Evolutionary conservation across 495 filamentous ascomycete species (phyloP).

Genomic region (Trichocladium antarcticum): DNA sequence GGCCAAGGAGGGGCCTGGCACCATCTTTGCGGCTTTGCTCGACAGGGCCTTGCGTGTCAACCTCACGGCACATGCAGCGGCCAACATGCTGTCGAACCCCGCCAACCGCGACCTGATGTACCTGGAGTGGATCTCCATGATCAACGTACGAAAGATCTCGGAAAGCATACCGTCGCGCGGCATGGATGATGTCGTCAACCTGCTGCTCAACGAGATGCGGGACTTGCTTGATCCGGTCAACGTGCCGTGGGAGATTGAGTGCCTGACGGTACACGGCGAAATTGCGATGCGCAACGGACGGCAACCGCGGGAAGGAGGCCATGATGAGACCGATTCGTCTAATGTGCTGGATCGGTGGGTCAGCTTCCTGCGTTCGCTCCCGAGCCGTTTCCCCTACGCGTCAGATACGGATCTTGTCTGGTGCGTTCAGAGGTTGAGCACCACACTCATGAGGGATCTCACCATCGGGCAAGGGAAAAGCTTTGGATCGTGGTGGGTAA

Average conservation of each 20-base stretch:
- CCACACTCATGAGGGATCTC: constrained; percentile 61
- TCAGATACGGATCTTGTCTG: constrained; percentile 55
- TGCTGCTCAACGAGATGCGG: constrained; percentile 64
- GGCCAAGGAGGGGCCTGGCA: constrained; percentile 77
- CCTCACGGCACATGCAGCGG: constrained; percentile 74
- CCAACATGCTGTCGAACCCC: constrained; percentile 60
- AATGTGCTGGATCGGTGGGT: constrained; percentile 81
- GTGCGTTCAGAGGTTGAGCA: constrained; percentile 56
- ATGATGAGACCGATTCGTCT: constrained; percentile 26
- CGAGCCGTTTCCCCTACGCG: constrained; percentile 60
- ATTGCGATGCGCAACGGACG: constrained; percentile 35
- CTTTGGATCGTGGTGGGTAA: constrained; percentile 95
- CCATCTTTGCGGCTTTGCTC: constrained; percentile 75
- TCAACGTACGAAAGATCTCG: constrained; percentile 59
- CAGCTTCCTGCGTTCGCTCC: constrained; percentile 64
- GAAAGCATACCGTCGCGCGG: constrained; percentile 49
- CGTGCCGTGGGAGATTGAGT: constrained; percentile 44
- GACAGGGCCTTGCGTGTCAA: constrained; percentile 84
- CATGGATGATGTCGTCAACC: constrained; percentile 56
- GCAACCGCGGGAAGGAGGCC: constrained; percentile 12
- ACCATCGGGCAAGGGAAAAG: constrained; percentile 74
- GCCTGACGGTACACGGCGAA: constrained; percentile 44
- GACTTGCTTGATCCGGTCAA: constrained; percentile 55
- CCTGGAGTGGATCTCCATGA: constrained; percentile 72
- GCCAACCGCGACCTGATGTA: constrained; percentile 84